A percentile compares a stretch with the other conserved stretches of the same genome.
These are phyloP conservation scores for Cucurbita argyrosperma DNA, from an alignment of 306 rosid species.

Conservation along the genomic window DNA sequence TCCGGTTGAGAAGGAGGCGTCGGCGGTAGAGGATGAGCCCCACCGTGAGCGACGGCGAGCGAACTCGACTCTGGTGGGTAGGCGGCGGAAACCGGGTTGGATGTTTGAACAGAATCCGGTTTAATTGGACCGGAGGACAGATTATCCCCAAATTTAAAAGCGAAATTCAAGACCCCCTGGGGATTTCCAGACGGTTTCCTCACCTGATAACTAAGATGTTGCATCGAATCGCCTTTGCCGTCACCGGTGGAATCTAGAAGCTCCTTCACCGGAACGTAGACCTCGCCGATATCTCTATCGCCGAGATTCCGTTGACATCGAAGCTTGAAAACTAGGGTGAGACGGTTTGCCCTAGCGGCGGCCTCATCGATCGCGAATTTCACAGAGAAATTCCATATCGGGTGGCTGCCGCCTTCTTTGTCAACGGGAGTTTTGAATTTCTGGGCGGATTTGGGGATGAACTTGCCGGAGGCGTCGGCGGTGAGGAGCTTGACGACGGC, in stretches of 20 bases:
- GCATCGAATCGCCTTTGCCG: constrained; percentile 8
- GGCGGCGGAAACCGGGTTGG: constrained; percentile 7
- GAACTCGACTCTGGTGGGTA: neutral
- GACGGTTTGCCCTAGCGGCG: constrained; percentile 23
- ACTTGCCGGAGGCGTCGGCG: constrained; percentile 30
- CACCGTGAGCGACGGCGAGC: neutral
- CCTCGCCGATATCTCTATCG: constrained; percentile 38
- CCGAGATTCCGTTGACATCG: constrained; percentile 33
- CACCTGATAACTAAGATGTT: constrained; percentile 35
- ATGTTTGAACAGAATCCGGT: neutral
- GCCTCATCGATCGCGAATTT: constrained; percentile 33
- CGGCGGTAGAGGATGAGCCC: neutral
- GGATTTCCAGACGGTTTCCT: constrained; percentile 36
- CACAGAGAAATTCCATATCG: constrained; percentile 46
- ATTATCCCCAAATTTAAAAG: constrained; percentile 22
- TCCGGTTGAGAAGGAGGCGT: neutral
- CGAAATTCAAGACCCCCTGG: constrained; percentile 36
- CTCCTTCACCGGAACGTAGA: constrained; percentile 40
- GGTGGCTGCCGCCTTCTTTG: constrained; percentile 27
- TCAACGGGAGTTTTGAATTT: constrained; percentile 24
- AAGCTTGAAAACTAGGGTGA: constrained; percentile 31
- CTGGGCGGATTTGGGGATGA: neutral
- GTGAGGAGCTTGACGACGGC: constrained; percentile 36
- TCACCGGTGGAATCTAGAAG: constrained; percentile 28
- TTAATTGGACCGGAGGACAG: neutral